Base-by-base conservation (phyloP, 2,329 filamentous ascomycete species). In the Claviceps humidiphila region DNA sequence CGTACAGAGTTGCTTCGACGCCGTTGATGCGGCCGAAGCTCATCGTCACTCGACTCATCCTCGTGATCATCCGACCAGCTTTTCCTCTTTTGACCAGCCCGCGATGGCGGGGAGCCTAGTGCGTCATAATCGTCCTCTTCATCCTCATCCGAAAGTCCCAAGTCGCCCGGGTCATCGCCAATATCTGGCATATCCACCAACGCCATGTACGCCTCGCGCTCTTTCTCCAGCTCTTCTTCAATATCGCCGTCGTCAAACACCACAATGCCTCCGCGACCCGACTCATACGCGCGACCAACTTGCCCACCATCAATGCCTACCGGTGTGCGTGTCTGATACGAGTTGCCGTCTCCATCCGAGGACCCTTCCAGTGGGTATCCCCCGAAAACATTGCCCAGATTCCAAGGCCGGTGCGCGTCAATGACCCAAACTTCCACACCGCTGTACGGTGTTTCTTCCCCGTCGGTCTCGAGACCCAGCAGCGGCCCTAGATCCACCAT, bases 171-270 rank as follows among this genome's bases (percentile, higher is more conserved):
- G 30, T 84, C 78, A 24, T 90, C 85, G 37, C 93, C 87, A 41
- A 95, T 71, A 47, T 94, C 87, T 1, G 90, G 91, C 89, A 98
- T 97, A 56, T 89, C 85, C 46, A 88, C 74, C 50, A 97, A 71
- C n/a, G 85, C 84, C 57, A 87, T 79, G 63, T 94, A 97, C 41
- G 93, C 90, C 54, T 88, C 82, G 59, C 81, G 78, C 68, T 97
- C 89, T 1, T 72, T 71, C 13, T 68, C 69, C 38, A 98, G 71
- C 38, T 90, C 87, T 58, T 91, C 86, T 58, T 91, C 86, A 49
- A 98, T 90, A 65, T 98, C 93, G 1, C 91, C 93, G 63, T 97
- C 93, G 63, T 97, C 93, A 65, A 93, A 95, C 2, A 96, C 89
- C 55, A 98, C 80, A 43, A 98, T 86, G 0, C 93, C 93, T 17